These are phyloP conservation scores for Goffeauzyma gilvescens DNA, from an alignment of 768 basidiomycete species.

Conservation along the genomic window DNA sequence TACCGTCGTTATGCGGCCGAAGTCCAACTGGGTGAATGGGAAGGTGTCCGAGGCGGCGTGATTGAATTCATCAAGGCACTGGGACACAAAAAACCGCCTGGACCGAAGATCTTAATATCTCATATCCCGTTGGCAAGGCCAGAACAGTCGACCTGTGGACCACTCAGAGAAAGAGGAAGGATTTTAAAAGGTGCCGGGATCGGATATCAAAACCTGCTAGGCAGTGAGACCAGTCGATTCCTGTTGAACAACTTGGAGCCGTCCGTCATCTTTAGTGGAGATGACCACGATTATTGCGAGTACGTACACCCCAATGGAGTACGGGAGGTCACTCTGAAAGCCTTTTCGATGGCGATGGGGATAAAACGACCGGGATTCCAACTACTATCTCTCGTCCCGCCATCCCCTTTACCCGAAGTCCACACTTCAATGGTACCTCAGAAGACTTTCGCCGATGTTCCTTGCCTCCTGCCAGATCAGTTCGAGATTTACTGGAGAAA, in stretches of 20 bases:
- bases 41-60: slow-evolving; percentile 30
- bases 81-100: slow-evolving; percentile 20
- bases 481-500: slow-evolving; percentile 49
- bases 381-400: slow-evolving; percentile 53
- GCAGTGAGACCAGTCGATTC: slow-evolving; percentile 45
- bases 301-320: slow-evolving; percentile 39
- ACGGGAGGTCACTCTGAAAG: slow-evolving; percentile 70
- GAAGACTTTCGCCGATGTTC: slow-evolving; percentile 41
- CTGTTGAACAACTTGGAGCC: slow-evolving; percentile 50
- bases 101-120: slow-evolving; percentile 53
- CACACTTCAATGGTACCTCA: slow-evolving; percentile 10
- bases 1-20: slow-evolving; percentile 30
- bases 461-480: slow-evolving; percentile 72
- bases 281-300: slow-evolving; percentile 93
- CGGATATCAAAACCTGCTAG: slow-evolving; percentile 65
- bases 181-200: slow-evolving; percentile 56
- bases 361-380: slow-evolving; percentile 72
- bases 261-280: slow-evolving; percentile 54
- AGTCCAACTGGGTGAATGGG: slow-evolving; percentile 35
- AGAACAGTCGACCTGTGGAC: slow-evolving; percentile 52
- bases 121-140: slow-evolving; percentile 78
- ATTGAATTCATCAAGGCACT: slow-evolving; percentile 31
- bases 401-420: slow-evolving; percentile 28
- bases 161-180: slow-evolving; percentile 48
- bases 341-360: slow-evolving; percentile 76